phyloP scores from a whole-genome alignment of 2,329 filamentous ascomycete genomes.

The Colletotrichum limetticola region DNA sequence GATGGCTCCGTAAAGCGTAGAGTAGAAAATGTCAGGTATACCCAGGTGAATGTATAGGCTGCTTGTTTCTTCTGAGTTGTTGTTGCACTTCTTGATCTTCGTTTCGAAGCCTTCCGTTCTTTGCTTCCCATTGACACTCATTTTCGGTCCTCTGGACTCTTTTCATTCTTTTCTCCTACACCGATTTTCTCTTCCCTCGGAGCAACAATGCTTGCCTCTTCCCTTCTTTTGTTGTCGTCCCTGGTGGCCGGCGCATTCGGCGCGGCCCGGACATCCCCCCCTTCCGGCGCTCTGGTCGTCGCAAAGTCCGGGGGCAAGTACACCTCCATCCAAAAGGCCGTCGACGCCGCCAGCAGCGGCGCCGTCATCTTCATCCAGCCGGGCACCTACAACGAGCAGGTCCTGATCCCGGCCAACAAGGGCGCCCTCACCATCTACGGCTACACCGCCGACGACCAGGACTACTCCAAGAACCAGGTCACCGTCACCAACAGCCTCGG shows the following conservation, averaged over 20 bases:
- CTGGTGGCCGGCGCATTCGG: conserved; percentile 33
- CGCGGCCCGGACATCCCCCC: conserved; percentile 43
- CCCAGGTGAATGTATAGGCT: not conserved
- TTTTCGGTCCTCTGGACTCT: conserved; percentile 21
- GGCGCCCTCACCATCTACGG: conserved; percentile 73
- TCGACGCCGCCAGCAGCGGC: conserved; percentile 64
- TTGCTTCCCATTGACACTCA: conserved; percentile 7
- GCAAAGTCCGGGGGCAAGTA: conserved; percentile 41
- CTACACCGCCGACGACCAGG: conserved; percentile 43
- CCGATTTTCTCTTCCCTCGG: not conserved
- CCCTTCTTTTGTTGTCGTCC: conserved; percentile 32
- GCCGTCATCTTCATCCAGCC: conserved; percentile 48
- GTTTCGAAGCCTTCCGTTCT: conserved; percentile 17
- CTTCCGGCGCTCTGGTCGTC: conserved; percentile 45
- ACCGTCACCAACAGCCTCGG: conserved; percentile 53
- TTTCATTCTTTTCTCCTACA: conserved; percentile 8
- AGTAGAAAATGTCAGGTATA: conserved; percentile 2
- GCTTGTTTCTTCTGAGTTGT: not conserved
- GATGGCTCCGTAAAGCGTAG: not conserved
- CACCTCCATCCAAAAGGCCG: conserved; percentile 57
- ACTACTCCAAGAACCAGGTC: conserved; percentile 61
- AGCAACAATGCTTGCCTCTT: conserved; percentile 22
- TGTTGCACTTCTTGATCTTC: conserved; percentile 10
- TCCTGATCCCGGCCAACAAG: conserved; percentile 57
- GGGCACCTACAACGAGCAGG: conserved; percentile 53